Base-by-base conservation (phyloP, 2,329 filamentous ascomycete species). In the Xylaria multiplex region DNA sequence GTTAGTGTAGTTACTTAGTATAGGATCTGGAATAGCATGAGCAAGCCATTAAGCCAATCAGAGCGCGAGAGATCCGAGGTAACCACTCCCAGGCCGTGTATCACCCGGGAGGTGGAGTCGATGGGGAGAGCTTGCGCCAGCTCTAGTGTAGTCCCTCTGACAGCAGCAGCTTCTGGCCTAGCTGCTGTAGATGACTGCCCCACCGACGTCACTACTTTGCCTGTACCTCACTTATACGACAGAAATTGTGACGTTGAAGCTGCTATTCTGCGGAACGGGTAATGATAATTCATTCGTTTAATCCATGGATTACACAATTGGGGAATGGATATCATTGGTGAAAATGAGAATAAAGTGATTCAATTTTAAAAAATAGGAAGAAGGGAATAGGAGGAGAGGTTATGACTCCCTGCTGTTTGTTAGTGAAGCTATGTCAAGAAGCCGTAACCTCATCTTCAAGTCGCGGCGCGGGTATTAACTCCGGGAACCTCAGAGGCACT, bases 41-140 rank as follows among this genome's bases (percentile, higher is more conserved):
- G n/a, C 3, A 49, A 4, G 8, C 19, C n/a, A n/a, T n/a, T n/a
- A n/a, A 3, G 14, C 65, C 65, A 67, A 67, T 64, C 19, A 64
- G 32, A 53, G 3, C 3, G 2, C 14, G 3, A 2, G 30, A 53
- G 37, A 67, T 57, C 6, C 61, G 65, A 67, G 24, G 37, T 60
- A 19, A 52, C 61, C 60, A 64, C 45, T 67, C 61, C 46, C 30
- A 45, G 60, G 62, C 48, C 65, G 61, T 56, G 57, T 50, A 58
- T 19, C 19, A 16, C 22, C 19, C 48, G 37, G 62, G 46, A n/a
- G 42, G 65, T 67, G 65, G 65, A 57, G 65, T 52, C 35, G 24
- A 22, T 65, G 53, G 52, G 46, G 49, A 6, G 27, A 65, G 63
- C 53, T 64, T 59, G 48, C 40, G 32, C 55, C 42, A 37, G 48